Percentiles rank a stretch among this genome's conserved stretches.
Evolutionary conservation across 495 filamentous ascomycete species (phyloP).

Genomic region (Podospora pseudopauciseta): DNA sequence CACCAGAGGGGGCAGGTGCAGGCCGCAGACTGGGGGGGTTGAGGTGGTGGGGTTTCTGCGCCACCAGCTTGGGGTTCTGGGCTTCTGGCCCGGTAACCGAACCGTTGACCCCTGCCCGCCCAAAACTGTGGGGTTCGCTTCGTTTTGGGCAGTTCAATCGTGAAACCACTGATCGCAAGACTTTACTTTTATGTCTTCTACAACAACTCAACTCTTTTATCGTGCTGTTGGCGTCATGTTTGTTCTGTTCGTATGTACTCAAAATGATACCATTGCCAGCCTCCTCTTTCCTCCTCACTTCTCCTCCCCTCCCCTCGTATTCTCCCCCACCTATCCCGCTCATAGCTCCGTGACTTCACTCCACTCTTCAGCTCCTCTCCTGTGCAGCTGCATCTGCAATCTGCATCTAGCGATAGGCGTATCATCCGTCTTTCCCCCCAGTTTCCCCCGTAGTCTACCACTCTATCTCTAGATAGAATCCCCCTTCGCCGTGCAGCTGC

Average conservation of each 20-base stretch:
- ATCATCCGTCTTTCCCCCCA: background rate
- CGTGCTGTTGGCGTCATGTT: background rate
- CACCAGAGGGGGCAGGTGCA: background rate
- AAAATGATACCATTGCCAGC: too few relatives aligned
- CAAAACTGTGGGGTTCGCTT: conserved; percentile 5
- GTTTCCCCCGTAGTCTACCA: background rate
- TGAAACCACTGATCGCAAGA: too few relatives aligned
- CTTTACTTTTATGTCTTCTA: background rate
- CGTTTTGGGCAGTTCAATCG: background rate
- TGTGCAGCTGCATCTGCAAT: conserved; percentile 1
- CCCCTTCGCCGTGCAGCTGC: background rate
- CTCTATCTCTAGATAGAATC: background rate
- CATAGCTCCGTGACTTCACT: background rate
- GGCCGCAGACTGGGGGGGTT: background rate
- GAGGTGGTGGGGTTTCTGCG: conserved; percentile 6
- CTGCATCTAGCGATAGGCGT: background rate
- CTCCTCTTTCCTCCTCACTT: background rate
- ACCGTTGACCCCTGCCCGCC: conserved; percentile 13
- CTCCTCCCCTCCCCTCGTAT: background rate
- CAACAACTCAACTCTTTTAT: background rate
- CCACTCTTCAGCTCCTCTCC: conserved; percentile 3
- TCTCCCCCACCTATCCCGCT: background rate
- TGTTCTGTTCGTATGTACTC: background rate
- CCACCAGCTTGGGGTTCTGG: background rate
- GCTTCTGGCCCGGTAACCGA: conserved; percentile 28